Evolutionary conservation across 2,329 filamentous ascomycete species (phyloP), one percentile per base, ranked within the genome.

Genomic region (Trichoderma pleuroti): DNA sequence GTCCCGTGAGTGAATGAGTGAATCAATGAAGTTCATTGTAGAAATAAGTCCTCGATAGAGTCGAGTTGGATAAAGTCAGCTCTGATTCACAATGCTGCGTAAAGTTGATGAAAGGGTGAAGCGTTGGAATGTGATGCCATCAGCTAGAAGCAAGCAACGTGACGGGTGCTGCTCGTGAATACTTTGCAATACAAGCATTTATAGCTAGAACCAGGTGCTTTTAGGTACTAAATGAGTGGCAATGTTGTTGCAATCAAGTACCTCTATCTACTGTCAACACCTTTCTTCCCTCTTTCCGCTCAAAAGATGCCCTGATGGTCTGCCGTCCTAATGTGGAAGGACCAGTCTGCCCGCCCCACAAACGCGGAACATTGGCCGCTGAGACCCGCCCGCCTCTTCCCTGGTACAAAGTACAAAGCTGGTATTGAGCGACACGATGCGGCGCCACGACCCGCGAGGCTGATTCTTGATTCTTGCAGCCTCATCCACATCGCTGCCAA

Each of bases 361-460:
- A 26, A 34, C 63, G 32, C 49, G 30, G 32, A 54, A 54, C 62
- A 65, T 28, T 12, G 32, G 49, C 30, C 21, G 62, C 46, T 21
- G 26, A 26, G 63, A 56, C 46, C 63, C 62, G 18, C 62, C 30
- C 75, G 11, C 7, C 24, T 11, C 18, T 54, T 54, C 62, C 46
- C 18, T 36, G 21, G 46, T 24, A 52, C 46, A 52, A 24, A 52
- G 42, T 49, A 49, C 42, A 49, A 49, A 21, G 42, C 42, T 21
- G n/a, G 46, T 52, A 52, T 24, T 21, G 30, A 52, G 36, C 34
- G 34, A 42, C 52, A 54, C 34, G 34, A 67, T 67, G 52, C 54
- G 66, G 34, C 34, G 24, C 34, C 62, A 36, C 52, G 70, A 26
- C 28, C 72, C 3, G 61, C 61, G 42, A 49, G n/a, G 28, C 39